phyloP scores from a whole-genome alignment of 176 grass and related monocot species.

The Aegilops umbellulata region DNA sequence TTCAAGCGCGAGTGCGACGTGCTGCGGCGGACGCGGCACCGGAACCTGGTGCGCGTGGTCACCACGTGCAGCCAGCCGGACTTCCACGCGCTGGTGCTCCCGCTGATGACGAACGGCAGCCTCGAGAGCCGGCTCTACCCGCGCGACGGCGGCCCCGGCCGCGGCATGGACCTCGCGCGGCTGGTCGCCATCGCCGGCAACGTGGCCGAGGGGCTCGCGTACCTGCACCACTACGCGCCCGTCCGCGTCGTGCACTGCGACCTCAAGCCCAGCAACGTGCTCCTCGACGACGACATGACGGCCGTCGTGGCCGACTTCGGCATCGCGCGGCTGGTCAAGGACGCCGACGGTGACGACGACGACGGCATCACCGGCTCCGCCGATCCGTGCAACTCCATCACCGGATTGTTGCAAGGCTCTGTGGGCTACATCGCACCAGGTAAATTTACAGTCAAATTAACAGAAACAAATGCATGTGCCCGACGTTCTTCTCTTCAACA shows the following conservation, averaged over 20 bases:
- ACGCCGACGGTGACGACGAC: conserved; percentile 24
- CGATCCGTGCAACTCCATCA: conserved; percentile 72
- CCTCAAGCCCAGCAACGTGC: conserved; percentile 91
- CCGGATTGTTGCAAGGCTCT: conserved; percentile 71
- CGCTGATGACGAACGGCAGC: conserved; percentile 86
- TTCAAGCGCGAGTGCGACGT: conserved; percentile 93
- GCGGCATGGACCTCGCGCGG: conserved; percentile 39
- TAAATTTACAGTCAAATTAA: background rate
- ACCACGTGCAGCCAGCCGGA: conserved; percentile 84
- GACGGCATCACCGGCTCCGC: conserved; percentile 5
- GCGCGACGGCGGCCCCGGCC: conserved; percentile 7
- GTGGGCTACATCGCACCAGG: conserved; percentile 97
- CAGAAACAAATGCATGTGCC: background rate
- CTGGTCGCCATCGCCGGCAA: conserved; percentile 67
- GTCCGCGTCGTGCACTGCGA: conserved; percentile 83
- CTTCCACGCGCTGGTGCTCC: conserved; percentile 89
- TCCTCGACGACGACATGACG: conserved; percentile 84
- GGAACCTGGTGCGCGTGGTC: conserved; percentile 88
- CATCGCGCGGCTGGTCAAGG: conserved; percentile 61
- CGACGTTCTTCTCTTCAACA: background rate
- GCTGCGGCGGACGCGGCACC: conserved; percentile 76
- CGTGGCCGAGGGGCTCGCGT: conserved; percentile 83
- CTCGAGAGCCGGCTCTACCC: conserved; percentile 74
- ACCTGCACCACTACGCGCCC: conserved; percentile 85
- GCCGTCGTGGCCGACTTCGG: conserved; percentile 89